Percentiles rank a stretch among this genome's conserved stretches.
Evolutionary conservation across 441 rosid genomes (phyloP).

Genomic region (Macaranga tanarius): DNA sequence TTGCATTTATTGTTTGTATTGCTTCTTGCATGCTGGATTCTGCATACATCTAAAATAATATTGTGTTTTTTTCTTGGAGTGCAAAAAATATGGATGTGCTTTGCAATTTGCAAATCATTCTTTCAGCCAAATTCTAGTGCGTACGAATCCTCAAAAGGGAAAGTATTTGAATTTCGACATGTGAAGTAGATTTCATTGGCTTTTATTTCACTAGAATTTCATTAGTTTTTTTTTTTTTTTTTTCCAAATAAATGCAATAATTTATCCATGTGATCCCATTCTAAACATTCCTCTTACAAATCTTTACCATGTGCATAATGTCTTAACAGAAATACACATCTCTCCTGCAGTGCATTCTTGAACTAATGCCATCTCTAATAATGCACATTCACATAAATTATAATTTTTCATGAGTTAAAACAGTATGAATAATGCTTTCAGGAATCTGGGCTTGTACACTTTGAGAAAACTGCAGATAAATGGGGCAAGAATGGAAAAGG

Average conservation of each 20-base stretch:
- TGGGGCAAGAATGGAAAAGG: constrained; percentile 91
- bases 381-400: neutral
- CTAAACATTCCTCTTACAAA: neutral
- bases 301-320: neutral
- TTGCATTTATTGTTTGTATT: constrained; percentile 3
- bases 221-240: neutral
- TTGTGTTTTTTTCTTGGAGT: no score
- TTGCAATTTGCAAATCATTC: neutral
- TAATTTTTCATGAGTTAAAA: neutral
- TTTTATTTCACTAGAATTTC: neutral
- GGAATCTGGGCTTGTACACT: constrained; percentile 67
- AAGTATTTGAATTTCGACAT: neutral
- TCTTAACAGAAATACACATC: neutral
- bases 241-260: neutral
- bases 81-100: neutral
- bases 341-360: neutral
- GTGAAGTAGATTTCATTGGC: neutral
- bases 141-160: neutral
- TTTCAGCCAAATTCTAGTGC: neutral
- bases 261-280: neutral
- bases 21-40: constrained; percentile 1
- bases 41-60: neutral
- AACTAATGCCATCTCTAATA: neutral
- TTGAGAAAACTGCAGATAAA: constrained; percentile 89
- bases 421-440: constrained; percentile 28